These are phyloP conservation scores for Themeda triandra DNA, from an alignment of 176 grass and related monocot genomes.

Conservation along the genomic window DNA sequence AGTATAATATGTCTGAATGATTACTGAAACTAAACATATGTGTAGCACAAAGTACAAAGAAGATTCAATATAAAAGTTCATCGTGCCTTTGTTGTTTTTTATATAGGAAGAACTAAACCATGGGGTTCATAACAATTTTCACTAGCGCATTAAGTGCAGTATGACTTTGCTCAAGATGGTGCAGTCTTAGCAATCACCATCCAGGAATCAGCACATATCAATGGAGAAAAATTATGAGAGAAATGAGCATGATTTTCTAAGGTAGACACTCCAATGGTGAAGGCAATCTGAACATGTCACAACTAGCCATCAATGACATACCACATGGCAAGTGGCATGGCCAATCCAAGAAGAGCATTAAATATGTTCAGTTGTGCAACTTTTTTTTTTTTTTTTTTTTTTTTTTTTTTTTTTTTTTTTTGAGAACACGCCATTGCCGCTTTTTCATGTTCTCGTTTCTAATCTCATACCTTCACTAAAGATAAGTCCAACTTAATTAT, in stretches of 20 bases:
- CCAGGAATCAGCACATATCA: constrained; percentile 7
- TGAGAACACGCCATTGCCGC: too few species aligned
- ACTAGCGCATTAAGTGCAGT: not conserved
- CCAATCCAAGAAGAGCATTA: not conserved
- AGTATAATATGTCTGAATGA: not conserved
- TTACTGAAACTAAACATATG: not conserved
- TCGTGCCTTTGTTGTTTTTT: not conserved
- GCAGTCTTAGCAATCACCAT: not conserved
- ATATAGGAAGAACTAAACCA: not conserved
- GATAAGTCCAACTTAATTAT: not conserved
- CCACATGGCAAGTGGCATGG: not conserved
- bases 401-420: too few species aligned
- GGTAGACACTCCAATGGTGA: not conserved
- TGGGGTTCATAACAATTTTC: not conserved
- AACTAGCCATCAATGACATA: not conserved
- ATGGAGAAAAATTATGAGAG: not conserved
- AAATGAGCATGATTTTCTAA: not conserved
- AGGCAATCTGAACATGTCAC: not conserved
- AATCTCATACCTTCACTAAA: not conserved
- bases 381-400: too few species aligned
- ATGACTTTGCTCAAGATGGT: not conserved
- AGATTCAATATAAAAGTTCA: not conserved
- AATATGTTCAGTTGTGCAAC: not conserved
- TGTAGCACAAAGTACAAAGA: not conserved
- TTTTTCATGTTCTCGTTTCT: not conserved